A percentile compares a stretch with the other conserved stretches of the same genome.
Evolutionary conservation across 306 rosid species (phyloP).

Genomic region (Vachellia collinsii): DNA sequence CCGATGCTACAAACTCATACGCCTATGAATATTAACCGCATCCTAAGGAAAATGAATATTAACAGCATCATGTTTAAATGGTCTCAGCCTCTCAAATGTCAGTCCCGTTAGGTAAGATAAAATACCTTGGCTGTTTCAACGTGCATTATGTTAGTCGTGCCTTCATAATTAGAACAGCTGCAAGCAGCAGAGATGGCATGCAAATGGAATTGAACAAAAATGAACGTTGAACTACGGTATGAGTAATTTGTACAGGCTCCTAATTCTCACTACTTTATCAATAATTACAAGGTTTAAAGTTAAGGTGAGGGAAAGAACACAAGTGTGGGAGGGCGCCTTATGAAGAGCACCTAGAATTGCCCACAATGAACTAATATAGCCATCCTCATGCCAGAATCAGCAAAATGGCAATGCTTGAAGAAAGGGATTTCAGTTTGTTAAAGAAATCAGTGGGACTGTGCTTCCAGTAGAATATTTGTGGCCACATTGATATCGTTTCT

Average conservation of each 20-base stretch:
- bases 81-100: not conserved
- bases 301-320: conserved; percentile 6
- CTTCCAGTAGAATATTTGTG: conserved; percentile 92
- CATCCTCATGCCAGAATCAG: conserved; percentile 47
- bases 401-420: conserved; percentile 43
- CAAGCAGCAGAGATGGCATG: not conserved
- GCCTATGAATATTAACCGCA: conserved; percentile 12
- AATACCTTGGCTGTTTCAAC: not conserved
- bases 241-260: conserved; percentile 61
- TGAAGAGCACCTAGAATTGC: conserved; percentile 42
- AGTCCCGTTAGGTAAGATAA: not conserved
- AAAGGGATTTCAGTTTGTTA: conserved; percentile 23
- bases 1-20: not conserved
- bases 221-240: conserved; percentile 37
- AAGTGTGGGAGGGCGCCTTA: conserved; percentile 16
- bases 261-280: conserved; percentile 33
- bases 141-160: not conserved
- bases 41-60: not conserved
- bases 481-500: conserved; percentile 89
- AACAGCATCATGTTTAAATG: not conserved
- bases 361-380: conserved; percentile 14
- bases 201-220: conserved; percentile 10
- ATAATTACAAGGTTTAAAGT: conserved; percentile 44
- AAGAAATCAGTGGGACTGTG: conserved; percentile 70
- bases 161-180: not conserved